A percentile compares a stretch with the other conserved stretches of the same genome.
Evolutionary conservation across 148 eudicot species (phyloP).

Genomic region (Chenopodium suecicum): DNA sequence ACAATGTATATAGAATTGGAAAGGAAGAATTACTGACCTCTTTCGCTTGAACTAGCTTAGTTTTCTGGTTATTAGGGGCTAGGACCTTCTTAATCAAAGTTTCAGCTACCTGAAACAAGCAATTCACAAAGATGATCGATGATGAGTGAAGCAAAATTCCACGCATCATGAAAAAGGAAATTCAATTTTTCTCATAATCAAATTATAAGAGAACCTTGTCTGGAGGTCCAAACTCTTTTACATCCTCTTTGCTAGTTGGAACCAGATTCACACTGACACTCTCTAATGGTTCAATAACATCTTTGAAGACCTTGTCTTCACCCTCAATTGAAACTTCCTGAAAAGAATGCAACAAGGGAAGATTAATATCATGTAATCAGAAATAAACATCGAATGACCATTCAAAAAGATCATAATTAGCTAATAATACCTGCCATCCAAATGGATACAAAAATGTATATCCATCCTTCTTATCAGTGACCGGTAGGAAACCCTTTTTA

Average conservation of each 20-base stretch:
- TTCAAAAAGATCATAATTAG: not conserved
- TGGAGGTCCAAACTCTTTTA: slow-evolving; percentile 88
- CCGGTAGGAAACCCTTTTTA: slow-evolving; percentile 69
- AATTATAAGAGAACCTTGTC: slow-evolving; percentile 51
- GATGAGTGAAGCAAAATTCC: not conserved
- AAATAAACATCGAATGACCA: not conserved
- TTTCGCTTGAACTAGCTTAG: slow-evolving; percentile 77
- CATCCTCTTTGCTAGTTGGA: slow-evolving; percentile 72
- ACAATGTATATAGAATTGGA: not conserved
- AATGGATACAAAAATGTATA: slow-evolving; percentile 88
- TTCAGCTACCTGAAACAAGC: slow-evolving; percentile 72
- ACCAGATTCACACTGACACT: slow-evolving; percentile 78
- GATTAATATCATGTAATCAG: not conserved
- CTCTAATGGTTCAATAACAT: slow-evolving; percentile 97
- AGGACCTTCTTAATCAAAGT: slow-evolving; percentile 76
- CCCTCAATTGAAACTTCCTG: slow-evolving; percentile 93
- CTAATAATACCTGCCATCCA: slow-evolving; percentile 85
- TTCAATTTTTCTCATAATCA: not conserved
- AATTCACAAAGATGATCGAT: not conserved
- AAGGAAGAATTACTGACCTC: slow-evolving; percentile 50
- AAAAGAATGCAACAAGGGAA: not conserved
- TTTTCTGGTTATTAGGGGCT: slow-evolving; percentile 81
- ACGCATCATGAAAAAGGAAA: slow-evolving; percentile 10
- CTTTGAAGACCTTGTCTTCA: slow-evolving; percentile 94
- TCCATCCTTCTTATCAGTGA: slow-evolving; percentile 84